Evolutionary conservation across 2,329 filamentous ascomycete species (phyloP).

Genomic region (Akanthomyces muscarius): DNA sequence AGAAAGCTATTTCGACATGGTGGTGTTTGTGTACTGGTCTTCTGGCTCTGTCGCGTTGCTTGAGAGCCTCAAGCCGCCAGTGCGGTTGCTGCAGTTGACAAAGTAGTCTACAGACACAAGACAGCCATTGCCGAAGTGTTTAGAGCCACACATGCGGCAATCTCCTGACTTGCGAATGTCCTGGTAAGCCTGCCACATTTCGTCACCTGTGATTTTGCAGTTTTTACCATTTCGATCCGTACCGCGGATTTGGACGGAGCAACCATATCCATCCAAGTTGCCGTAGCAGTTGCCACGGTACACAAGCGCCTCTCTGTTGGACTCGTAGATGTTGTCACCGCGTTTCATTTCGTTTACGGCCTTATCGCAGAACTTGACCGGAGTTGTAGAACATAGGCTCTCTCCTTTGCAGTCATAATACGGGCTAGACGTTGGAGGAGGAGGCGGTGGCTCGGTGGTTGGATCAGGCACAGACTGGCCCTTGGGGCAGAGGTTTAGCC

Average conservation of each 20-base stretch:
- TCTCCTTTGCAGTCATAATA: background rate
- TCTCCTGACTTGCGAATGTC: background rate
- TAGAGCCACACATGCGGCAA: background rate
- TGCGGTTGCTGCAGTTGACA: background rate
- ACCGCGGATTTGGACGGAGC: background rate
- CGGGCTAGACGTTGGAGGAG: background rate
- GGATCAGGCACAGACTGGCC: background rate
- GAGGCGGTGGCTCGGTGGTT: too few species aligned
- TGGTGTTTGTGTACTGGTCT: too few species aligned
- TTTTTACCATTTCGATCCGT: background rate
- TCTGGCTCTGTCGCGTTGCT: too few species aligned
- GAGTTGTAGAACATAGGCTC: background rate
- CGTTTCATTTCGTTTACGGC: background rate
- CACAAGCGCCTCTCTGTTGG: background rate
- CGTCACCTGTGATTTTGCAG: background rate
- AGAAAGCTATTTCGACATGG: too few species aligned
- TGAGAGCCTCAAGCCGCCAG: too few species aligned
- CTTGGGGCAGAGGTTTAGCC: conserved; percentile 17
- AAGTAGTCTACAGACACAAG: background rate
- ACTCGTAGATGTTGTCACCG: background rate
- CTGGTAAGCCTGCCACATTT: background rate
- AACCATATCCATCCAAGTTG: background rate
- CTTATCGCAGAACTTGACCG: background rate
- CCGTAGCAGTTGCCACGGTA: background rate
- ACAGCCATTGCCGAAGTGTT: background rate